Conservation (phyloP, 2,329 filamentous ascomycete species). For the Cladophialophora immunda region DNA sequence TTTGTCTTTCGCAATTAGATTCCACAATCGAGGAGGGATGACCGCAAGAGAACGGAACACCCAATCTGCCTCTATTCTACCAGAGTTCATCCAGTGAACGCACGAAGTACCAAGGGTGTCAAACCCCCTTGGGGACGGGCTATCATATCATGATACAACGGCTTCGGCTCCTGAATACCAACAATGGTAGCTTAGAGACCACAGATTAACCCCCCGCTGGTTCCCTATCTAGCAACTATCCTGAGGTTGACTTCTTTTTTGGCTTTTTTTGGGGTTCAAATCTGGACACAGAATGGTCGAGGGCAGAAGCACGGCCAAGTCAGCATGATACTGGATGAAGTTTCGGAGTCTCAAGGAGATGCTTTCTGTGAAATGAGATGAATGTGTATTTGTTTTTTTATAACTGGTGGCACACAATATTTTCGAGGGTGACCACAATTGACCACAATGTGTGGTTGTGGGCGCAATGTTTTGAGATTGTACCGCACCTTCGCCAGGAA, state of each 20-base stretch:
- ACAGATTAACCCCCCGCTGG: not conserved
- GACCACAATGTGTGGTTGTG: slow-evolving; percentile 6
- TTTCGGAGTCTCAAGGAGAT: no score
- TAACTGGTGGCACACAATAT: not conserved
- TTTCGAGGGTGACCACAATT: not conserved
- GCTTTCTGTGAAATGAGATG: not conserved
- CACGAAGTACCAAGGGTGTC: slow-evolving; percentile 4
- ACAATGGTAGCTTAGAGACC: not conserved
- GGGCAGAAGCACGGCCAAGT: no score
- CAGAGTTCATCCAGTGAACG: not conserved
- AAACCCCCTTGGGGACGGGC: slow-evolving; percentile 1
- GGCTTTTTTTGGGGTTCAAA: no score
- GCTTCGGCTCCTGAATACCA: slow-evolving; percentile 2
- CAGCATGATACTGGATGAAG: no score
- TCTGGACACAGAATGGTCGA: not conserved
- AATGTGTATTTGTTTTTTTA: not conserved
- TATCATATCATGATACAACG: slow-evolving; percentile 10
- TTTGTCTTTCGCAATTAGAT: not conserved
- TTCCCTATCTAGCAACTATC: not conserved
- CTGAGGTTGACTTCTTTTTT: not conserved
- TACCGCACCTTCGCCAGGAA: not conserved
- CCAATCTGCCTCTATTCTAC: not conserved
- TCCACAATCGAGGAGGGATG: not conserved
- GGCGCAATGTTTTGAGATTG: not conserved
- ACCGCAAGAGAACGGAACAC: not conserved